These are phyloP conservation scores for Cryptosporidium sp. DNA, from an alignment of 169 alveolate genomes.

Conservation along the genomic window DNA sequence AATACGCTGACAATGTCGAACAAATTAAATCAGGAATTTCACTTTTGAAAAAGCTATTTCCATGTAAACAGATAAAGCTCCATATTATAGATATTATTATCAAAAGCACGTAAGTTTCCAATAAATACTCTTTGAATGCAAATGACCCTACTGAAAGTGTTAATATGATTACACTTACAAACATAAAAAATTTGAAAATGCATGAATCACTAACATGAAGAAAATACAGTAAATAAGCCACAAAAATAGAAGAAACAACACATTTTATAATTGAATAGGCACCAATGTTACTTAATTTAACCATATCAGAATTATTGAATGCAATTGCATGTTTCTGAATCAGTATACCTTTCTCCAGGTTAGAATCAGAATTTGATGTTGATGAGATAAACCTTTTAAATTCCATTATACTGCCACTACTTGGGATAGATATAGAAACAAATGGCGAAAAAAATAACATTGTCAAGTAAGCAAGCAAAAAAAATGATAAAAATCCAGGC, in stretches of 20 bases:
- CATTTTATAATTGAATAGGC: neutral
- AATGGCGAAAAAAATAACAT: slow-evolving; percentile 7
- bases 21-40: neutral
- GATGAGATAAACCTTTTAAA: neutral
- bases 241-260: neutral
- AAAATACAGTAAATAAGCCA: slow-evolving; percentile 1
- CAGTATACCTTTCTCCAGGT: neutral
- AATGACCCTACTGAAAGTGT: neutral
- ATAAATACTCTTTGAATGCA: neutral
- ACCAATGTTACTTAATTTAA: neutral
- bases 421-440: neutral
- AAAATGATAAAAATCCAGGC: neutral
- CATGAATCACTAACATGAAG: neutral
- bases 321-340: neutral
- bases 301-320: neutral
- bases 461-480: neutral
- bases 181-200: neutral
- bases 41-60: neutral
- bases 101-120: neutral
- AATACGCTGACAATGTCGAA: neutral
- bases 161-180: neutral
- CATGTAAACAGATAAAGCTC: slow-evolving; percentile 1
- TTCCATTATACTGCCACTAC: neutral
- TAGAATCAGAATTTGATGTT: neutral
- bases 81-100: neutral